These are phyloP conservation scores for Magnolia kwangsiensis DNA, from an alignment of 164 flowering plant genomes.

Conservation along the genomic window DNA sequence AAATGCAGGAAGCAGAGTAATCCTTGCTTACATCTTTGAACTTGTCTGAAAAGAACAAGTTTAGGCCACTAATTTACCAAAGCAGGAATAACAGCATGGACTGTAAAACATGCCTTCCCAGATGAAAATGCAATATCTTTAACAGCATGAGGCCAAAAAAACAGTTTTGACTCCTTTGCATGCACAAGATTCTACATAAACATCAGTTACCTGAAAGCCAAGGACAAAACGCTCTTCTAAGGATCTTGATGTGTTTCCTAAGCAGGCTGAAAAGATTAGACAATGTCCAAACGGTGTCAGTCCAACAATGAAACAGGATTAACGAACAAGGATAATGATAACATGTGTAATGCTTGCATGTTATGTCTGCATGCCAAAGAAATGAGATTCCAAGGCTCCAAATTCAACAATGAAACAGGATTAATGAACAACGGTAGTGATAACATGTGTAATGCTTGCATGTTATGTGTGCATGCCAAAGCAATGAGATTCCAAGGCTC, in stretches of 20 bases:
- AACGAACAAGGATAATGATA: not conserved
- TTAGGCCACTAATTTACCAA: not conserved
- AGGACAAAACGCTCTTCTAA: not conserved
- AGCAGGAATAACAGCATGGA: not conserved
- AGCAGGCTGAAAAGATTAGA: not conserved
- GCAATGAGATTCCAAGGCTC: not conserved
- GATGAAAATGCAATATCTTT: not conserved
- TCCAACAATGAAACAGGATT: not conserved
- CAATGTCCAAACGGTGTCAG: not conserved
- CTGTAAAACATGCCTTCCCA: not conserved
- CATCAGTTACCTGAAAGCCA: conserved; percentile 2
- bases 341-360: not conserved
- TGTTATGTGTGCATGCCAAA: not conserved
- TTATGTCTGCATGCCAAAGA: not conserved
- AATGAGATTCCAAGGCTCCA: not conserved
- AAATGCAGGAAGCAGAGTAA: not conserved
- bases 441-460: not conserved
- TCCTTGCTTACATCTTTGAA: not conserved
- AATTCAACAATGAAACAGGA: not conserved
- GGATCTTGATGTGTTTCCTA: not conserved
- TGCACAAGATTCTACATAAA: not conserved
- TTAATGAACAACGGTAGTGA: not conserved
- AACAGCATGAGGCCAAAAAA: not conserved
- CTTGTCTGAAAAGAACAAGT: not conserved
- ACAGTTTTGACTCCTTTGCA: not conserved